Evolutionary conservation across 2,329 filamentous ascomycete species (phyloP).

Genomic region (Penicillium sclerotigenum): DNA sequence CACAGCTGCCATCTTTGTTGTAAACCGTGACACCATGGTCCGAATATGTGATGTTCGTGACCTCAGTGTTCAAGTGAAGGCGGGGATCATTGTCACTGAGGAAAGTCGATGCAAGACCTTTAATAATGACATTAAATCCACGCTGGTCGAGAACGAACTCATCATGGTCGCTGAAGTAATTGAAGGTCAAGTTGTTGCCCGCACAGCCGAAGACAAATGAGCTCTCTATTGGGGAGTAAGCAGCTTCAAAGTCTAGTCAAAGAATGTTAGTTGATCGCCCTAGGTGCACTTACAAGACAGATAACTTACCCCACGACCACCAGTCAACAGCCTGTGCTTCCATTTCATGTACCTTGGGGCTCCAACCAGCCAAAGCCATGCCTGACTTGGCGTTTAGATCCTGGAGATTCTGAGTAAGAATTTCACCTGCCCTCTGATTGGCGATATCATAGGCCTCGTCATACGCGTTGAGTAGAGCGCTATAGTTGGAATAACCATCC

Average conservation of each 20-base stretch:
- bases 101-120: slow-evolving; percentile 57
- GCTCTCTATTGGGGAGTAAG: slow-evolving; percentile 56
- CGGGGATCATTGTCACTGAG: slow-evolving; percentile 55
- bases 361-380: slow-evolving; percentile 60
- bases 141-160: slow-evolving; percentile 61
- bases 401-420: slow-evolving; percentile 59
- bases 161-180: slow-evolving; percentile 60
- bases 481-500: slow-evolving; percentile 53
- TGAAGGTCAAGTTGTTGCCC: slow-evolving; percentile 59
- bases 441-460: slow-evolving; percentile 47
- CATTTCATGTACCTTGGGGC: slow-evolving; percentile 53
- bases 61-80: slow-evolving; percentile 57
- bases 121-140: slow-evolving; percentile 59
- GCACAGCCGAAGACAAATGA: slow-evolving; percentile 56
- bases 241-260: slow-evolving; percentile 55
- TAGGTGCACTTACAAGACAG: not conserved
- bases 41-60: slow-evolving; percentile 55
- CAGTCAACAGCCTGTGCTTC: slow-evolving; percentile 61
- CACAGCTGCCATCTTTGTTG: slow-evolving; percentile 54
- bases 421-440: slow-evolving; percentile 54
- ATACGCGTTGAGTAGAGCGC: slow-evolving; percentile 50
- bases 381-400: slow-evolving; percentile 61
- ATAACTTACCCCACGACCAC: slow-evolving; percentile 47
- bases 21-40: slow-evolving; percentile 53
- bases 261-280: not conserved